Conservation (phyloP, 23 red algal species). For the Cyanidiococcus yangmingshanensis region DNA sequence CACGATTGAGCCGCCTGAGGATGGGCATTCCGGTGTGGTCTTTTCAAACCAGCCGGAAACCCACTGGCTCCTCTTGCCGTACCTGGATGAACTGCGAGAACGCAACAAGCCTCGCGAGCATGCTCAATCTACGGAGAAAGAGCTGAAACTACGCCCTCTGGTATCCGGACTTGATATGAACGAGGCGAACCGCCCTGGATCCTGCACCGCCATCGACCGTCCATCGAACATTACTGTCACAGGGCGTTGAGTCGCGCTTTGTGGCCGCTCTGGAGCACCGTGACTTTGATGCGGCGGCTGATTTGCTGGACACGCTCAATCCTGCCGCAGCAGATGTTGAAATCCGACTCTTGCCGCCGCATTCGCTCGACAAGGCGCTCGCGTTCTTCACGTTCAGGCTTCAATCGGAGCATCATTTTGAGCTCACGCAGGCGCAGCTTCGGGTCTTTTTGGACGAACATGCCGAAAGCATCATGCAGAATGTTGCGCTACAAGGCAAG, state of each 20-base stretch:
- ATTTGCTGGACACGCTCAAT: conserved; percentile 19
- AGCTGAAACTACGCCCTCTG: no score
- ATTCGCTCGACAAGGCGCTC: conserved; percentile 22
- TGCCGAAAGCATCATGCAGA: conserved; percentile 28
- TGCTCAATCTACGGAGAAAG: no score
- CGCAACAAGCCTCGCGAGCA: conserved; percentile 51
- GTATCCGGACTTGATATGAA: no score
- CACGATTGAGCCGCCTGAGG: conserved; percentile 27
- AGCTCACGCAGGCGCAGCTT: conserved; percentile 62
- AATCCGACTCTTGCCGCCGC: conserved; percentile 38
- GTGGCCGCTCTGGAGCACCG: neutral
- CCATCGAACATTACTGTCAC: neutral
- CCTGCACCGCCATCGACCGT: neutral
- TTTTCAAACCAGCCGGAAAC: conserved; percentile 41
- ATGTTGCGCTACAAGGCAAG: conserved; percentile 13
- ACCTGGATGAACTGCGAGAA: conserved; percentile 51
- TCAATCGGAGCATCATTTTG: conserved; percentile 23
- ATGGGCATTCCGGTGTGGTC: conserved; percentile 29
- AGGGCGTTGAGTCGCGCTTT: conserved; percentile 27
- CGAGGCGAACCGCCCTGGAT: neutral
- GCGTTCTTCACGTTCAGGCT: conserved; percentile 38
- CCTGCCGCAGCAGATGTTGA: conserved; percentile 52
- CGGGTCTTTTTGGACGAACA: conserved; percentile 46
- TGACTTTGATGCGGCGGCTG: conserved; percentile 26
- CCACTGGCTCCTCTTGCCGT: conserved; percentile 49